Percentiles rank a stretch among this genome's conserved stretches.
Conservation (phyloP, 2,329 filamentous ascomycete species). For the Cordyceps farinosa region DNA sequence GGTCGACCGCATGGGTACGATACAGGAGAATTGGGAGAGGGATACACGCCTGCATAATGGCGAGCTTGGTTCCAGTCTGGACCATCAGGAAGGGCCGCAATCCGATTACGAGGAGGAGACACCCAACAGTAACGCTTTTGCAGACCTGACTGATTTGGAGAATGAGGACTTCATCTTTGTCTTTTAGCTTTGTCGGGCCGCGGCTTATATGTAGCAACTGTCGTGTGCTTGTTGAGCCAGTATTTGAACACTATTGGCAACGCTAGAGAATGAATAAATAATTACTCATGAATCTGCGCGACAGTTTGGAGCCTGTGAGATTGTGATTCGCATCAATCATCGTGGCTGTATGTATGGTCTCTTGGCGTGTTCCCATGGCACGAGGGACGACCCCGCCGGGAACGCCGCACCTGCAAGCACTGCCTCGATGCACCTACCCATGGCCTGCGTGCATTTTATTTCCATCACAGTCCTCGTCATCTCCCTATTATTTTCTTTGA, state of each 20-base stretch:
- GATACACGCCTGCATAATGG: not conserved
- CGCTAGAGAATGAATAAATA: not conserved
- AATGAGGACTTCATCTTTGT: slow-evolving; percentile 65
- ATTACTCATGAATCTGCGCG: not conserved
- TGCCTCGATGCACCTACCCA: slow-evolving; percentile 12
- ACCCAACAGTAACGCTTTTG: slow-evolving; percentile 28
- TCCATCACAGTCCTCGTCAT: not conserved
- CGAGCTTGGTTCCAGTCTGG: slow-evolving; percentile 7
- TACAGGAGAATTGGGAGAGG: slow-evolving; percentile 22
- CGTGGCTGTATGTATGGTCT: not conserved
- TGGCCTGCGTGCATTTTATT: slow-evolving; percentile 9
- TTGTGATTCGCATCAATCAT: not conserved
- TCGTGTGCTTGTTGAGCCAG: not conserved
- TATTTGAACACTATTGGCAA: slow-evolving; percentile 26
- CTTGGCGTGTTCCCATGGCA: not conserved
- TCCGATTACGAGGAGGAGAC: slow-evolving; percentile 19
- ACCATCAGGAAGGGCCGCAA: not conserved
- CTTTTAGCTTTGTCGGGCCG: slow-evolving; percentile 27
- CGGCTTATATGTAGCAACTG: not conserved
- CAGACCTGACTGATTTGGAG: slow-evolving; percentile 55
- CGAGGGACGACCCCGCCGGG: not conserved
- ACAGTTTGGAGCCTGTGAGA: not conserved
- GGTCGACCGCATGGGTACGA: slow-evolving; percentile 34
- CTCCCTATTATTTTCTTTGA: not conserved
- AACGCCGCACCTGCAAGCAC: slow-evolving; percentile 14